Percentiles rank a stretch among this genome's conserved stretches.
Evolutionary conservation across 2,329 filamentous ascomycete genomes (phyloP).

Genomic region (Balansia obtecta): DNA sequence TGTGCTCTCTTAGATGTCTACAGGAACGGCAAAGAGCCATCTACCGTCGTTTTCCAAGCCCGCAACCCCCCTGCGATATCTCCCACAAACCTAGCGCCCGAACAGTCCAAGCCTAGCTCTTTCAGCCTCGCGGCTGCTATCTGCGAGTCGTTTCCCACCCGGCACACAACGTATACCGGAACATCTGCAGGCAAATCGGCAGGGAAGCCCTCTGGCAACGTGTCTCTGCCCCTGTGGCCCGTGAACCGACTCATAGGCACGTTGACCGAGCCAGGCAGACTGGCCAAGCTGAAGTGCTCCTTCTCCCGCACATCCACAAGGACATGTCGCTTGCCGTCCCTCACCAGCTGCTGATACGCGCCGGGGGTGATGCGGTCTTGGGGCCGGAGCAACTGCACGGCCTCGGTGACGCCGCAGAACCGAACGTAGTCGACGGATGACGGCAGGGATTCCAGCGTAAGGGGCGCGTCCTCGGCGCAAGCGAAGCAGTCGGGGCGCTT

Average conservation of each 20-base stretch:
- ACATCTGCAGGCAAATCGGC: constrained; percentile 25
- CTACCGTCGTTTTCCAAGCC: constrained; percentile 61
- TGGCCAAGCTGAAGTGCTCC: constrained; percentile 73
- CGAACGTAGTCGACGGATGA: constrained; percentile 67
- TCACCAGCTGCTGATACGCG: constrained; percentile 36
- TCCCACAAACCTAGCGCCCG: constrained; percentile 45
- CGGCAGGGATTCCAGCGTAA: constrained; percentile 50
- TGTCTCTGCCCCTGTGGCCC: constrained; percentile 25
- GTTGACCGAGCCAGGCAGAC: constrained; percentile 64
- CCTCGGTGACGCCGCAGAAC: constrained; percentile 60
- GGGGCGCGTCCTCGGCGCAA: constrained; percentile 48
- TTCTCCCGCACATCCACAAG: constrained; percentile 76
- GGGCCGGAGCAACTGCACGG: constrained; percentile 42
- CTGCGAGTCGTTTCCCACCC: constrained; percentile 70
- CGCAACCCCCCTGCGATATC: constrained; percentile 61
- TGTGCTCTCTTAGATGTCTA: constrained; percentile 15
- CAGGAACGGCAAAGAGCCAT: constrained; percentile 42
- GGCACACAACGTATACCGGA: constrained; percentile 60
- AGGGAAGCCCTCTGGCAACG: constrained; percentile 24
- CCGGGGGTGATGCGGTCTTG: constrained; percentile 56
- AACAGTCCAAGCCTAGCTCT: constrained; percentile 40
- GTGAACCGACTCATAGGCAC: constrained; percentile 48
- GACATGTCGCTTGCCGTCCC: constrained; percentile 28
- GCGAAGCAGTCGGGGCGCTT: constrained; percentile 61
- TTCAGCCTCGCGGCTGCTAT: constrained; percentile 53